Conservation (phyloP, 2,329 filamentous ascomycete genomes). For the Pseudodiploospora longispora region DNA sequence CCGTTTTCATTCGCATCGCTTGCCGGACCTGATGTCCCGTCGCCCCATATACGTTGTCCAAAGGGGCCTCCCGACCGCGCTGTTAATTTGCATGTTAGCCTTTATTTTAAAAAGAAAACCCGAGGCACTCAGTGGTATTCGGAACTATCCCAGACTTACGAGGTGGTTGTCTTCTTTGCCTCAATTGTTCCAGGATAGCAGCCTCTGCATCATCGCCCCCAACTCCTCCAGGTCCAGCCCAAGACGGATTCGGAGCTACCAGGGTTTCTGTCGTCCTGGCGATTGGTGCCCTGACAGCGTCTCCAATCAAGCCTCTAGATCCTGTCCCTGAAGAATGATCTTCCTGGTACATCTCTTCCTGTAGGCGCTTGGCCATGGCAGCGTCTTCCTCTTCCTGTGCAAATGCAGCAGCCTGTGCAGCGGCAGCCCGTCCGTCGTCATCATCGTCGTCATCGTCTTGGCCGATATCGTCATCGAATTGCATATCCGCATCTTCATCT, state of each 20-base stretch:
- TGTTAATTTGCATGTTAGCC: slow-evolving; percentile 7
- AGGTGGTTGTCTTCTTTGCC: slow-evolving; percentile 31
- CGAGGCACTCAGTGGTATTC: neutral
- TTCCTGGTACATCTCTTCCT: slow-evolving; percentile 79
- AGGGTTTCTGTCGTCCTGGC: slow-evolving; percentile 86
- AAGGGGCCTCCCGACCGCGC: slow-evolving; percentile 26
- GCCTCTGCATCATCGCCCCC: slow-evolving; percentile 44
- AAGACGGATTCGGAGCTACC: slow-evolving; percentile 55
- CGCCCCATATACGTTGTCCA: slow-evolving; percentile 31
- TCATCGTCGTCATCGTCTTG: slow-evolving; percentile 35
- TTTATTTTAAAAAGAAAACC: neutral
- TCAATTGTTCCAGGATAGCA: slow-evolving; percentile 58
- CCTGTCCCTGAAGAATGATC: slow-evolving; percentile 30
- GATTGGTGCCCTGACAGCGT: slow-evolving; percentile 80
- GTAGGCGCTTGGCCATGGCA: slow-evolving; percentile 81
- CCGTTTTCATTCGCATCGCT: slow-evolving; percentile 36
- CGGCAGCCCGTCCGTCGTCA: slow-evolving; percentile 32
- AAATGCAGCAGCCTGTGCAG: slow-evolving; percentile 30
- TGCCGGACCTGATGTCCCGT: slow-evolving; percentile 12
- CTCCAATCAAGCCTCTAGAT: slow-evolving; percentile 27
- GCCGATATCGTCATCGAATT: slow-evolving; percentile 15
- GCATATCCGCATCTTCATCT: slow-evolving; percentile 43
- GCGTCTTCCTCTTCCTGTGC: slow-evolving; percentile 78
- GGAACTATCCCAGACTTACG: slow-evolving; percentile 16
- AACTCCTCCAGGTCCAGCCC: slow-evolving; percentile 26